Conservation (phyloP, 345 rosid genomes). For the Mercurialis annua region DNA sequence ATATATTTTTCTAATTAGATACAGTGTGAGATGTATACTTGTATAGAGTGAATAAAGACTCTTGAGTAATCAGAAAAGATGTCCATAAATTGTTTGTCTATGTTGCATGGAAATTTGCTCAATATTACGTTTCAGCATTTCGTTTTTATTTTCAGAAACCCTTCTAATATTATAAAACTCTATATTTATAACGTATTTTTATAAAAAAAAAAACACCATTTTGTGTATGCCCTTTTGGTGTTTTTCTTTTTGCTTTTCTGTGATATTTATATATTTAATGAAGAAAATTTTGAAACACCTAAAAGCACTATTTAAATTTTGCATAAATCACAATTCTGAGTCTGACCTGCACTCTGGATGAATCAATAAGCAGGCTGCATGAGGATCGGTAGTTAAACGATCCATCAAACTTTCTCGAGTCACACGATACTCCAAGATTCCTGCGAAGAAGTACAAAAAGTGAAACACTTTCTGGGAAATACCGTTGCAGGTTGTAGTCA, state of each 20-base stretch:
- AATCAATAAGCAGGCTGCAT: constrained; percentile 51
- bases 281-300: background rate
- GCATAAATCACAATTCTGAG: background rate
- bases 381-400: constrained; percentile 56
- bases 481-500: background rate
- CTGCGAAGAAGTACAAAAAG: constrained; percentile 33
- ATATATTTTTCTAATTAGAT: background rate
- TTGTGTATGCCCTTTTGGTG: too few relatives aligned
- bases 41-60: too few relatives aligned
- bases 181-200: too few relatives aligned
- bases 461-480: background rate
- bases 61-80: background rate
- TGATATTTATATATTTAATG: background rate
- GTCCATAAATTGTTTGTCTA: too few relatives aligned
- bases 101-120: too few relatives aligned
- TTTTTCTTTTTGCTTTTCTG: too few relatives aligned
- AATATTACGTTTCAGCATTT: too few relatives aligned
- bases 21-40: background rate
- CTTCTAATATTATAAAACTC: too few relatives aligned
- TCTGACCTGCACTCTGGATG: constrained; percentile 59
- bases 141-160: too few relatives aligned
- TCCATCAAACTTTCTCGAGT: constrained; percentile 73
- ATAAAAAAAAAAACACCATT: too few relatives aligned
- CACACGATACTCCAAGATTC: constrained; percentile 59
- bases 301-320: background rate